Base-by-base conservation (phyloP, 768 basidiomycete genomes). In the Suillus brevipes region DNA sequence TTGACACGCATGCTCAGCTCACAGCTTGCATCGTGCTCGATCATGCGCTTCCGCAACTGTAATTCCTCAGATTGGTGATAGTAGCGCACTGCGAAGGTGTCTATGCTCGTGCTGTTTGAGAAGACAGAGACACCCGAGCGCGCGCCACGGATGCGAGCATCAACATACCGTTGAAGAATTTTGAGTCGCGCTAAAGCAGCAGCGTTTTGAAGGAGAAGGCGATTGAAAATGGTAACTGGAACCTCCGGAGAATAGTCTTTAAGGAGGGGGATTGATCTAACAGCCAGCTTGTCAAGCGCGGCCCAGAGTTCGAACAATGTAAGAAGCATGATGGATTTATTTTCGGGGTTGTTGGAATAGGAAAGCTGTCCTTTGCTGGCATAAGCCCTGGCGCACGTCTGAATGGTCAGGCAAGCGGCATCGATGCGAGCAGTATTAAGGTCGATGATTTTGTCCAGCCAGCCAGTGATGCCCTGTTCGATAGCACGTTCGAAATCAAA, bases 231-330 rank as follows among this genome's bases (percentile, higher is more conserved):
- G 3, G 59, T 61, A 2, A 63, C 34, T 0, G 82, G 76, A 0
- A 86, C 70, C 64, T 82, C 83, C 0, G 85, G 83, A 13, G 82
- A 80, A 61, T 83, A 86, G 3, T 79, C 70, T 0, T 52, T 53
- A 5, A 86, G 70, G 13, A 85, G 72, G 2, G 84, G 80, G 40
- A 72, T 70, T 36, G 75, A 70, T 20, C 38, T 45, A 36, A 79
- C 69, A 3, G 72, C 75, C 18, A 80, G 34, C 28, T 66, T 75
- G 67, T 86, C 84, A 3, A 85, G 72, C 0, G 78, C 81, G 1
- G 81, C 73, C 85, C 85, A 86, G 18, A 86, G 72, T 36, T 83
- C 79, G 31, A 84, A 68, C 37, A 80, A 64, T 7, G 80, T 80
- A 56, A 86, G 72, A 40, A 85, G 66, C 77, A 84, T 81, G 18